These are phyloP conservation scores for Fonsecaea erecta DNA, from an alignment of 2,329 filamentous ascomycete genomes.

Conservation along the genomic window DNA sequence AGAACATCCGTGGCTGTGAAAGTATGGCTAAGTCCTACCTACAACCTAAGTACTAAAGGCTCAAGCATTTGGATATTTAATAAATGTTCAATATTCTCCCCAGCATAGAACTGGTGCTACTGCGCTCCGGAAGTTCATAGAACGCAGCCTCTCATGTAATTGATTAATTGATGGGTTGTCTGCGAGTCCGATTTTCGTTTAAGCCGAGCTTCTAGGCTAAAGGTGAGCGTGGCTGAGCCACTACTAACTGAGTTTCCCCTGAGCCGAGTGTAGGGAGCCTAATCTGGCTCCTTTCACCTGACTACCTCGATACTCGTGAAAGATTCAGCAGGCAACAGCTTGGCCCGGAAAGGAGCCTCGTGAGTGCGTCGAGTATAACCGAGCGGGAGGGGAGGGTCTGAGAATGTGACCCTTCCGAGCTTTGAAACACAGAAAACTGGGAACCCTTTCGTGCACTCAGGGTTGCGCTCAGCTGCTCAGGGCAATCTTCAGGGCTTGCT, in stretches of 20 bases:
- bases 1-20: no score
- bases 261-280: no score
- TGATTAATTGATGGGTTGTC: neutral
- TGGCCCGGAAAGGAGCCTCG: constrained; percentile 4
- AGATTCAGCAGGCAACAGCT: constrained; percentile 8
- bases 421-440: constrained; percentile 1
- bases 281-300: no score
- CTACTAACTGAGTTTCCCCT: no score
- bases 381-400: constrained; percentile 4
- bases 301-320: constrained; percentile 2
- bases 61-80: no score
- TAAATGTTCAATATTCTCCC: neutral
- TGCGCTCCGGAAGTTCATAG: neutral
- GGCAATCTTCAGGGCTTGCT: constrained; percentile 10
- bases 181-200: neutral
- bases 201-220: neutral
- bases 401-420: constrained; percentile 5
- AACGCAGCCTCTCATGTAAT: neutral
- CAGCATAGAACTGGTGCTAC: neutral
- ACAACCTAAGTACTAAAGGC: no score
- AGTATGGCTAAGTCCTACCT: no score
- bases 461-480: constrained; percentile 3
- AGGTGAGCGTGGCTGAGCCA: no score
- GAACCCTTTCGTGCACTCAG: constrained; percentile 4
- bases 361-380: constrained; percentile 5